These are phyloP conservation scores for Hortiboletus rubellus DNA, from an alignment of 1,284 basidiomycete genomes.

Conservation along the genomic window DNA sequence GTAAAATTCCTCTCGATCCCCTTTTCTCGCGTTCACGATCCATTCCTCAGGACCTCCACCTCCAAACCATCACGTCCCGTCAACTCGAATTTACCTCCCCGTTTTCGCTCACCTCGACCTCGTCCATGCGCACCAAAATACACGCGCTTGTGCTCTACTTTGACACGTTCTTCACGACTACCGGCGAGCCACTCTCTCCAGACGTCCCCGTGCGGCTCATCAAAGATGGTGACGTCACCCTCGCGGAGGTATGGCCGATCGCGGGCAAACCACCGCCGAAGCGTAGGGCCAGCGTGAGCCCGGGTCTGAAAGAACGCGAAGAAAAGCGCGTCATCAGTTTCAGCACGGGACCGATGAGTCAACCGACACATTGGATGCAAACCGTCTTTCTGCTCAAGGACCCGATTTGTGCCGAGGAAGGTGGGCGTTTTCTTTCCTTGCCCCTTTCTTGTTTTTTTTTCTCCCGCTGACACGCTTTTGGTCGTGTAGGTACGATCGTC, in stretches of 20 bases:
- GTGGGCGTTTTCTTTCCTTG: constrained; percentile 40
- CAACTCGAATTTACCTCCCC: constrained; percentile 79
- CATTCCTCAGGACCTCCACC: constrained; percentile 62
- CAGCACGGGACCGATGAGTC: constrained; percentile 86
- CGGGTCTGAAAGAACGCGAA: constrained; percentile 37
- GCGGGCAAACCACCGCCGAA: constrained; percentile 57
- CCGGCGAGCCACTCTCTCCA: constrained; percentile 54
- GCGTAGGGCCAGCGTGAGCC: constrained; percentile 47
- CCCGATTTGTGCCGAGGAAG: constrained; percentile 73
- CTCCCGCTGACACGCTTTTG: background rate
- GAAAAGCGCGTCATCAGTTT: constrained; percentile 73
- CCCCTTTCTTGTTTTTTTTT: background rate
- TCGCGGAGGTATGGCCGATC: constrained; percentile 76
- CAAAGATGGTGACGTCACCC: constrained; percentile 57
- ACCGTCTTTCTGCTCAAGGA: constrained; percentile 86
- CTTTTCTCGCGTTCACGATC: background rate
- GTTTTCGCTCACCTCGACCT: constrained; percentile 68
- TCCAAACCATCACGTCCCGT: constrained; percentile 60
- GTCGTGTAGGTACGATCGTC: constrained; percentile 65
- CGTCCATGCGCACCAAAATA: constrained; percentile 61
- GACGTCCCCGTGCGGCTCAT: constrained; percentile 52
- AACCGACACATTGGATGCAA: constrained; percentile 98
- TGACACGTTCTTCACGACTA: constrained; percentile 85
- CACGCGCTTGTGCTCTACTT: constrained; percentile 91
- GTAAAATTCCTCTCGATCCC: constrained; percentile 36